These are phyloP conservation scores for Phanerodontia chrysosporium DNA, from an alignment of 768 basidiomycete genomes.

Conservation along the genomic window DNA sequence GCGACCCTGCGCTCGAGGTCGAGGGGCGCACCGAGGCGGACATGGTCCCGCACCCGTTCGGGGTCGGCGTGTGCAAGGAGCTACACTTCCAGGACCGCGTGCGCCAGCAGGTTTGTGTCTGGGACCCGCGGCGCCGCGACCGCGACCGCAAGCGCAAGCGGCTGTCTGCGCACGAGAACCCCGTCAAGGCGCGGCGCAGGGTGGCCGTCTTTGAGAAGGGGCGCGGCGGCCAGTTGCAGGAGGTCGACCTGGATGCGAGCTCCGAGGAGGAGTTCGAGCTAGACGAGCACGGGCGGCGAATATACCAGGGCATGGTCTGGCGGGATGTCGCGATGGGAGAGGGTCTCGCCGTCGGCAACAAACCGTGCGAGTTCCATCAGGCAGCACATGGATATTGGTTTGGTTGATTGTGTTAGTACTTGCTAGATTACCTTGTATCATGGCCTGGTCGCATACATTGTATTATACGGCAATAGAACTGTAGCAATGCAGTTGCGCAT, in stretches of 20 bases:
- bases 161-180: background rate
- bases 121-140: background rate
- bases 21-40: slow-evolving; percentile 57
- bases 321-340: slow-evolving; percentile 30
- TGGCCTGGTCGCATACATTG: background rate
- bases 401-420: background rate
- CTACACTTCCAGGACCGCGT: slow-evolving; percentile 50
- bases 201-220: background rate
- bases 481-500: background rate
- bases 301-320: slow-evolving; percentile 18
- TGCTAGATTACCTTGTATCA: background rate
- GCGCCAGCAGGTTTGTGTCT: background rate
- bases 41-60: slow-evolving; percentile 64
- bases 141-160: background rate
- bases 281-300: slow-evolving; percentile 26
- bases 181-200: background rate
- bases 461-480: background rate
- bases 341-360: slow-evolving; percentile 29
- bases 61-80: slow-evolving; percentile 61
- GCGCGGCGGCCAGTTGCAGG: background rate
- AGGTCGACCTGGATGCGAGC: background rate
- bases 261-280: background rate
- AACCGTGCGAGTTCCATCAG: slow-evolving; percentile 31
- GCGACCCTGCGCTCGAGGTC: slow-evolving; percentile 26
- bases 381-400: slow-evolving; percentile 9